Conservation (phyloP, 208 protist genomes). For the Angomonas deanei region DNA sequence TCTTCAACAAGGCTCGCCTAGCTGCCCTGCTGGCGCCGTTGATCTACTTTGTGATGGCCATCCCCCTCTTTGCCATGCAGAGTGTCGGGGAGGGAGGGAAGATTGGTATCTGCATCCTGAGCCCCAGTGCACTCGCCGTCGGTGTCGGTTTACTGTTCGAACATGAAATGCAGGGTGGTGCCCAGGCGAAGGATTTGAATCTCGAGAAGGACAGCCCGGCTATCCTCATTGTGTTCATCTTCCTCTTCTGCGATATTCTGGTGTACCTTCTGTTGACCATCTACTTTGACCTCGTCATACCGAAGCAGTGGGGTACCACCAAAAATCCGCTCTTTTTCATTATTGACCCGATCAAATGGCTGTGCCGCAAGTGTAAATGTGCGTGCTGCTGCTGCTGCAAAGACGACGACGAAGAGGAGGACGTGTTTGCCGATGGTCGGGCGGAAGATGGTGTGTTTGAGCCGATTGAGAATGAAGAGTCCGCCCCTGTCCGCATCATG, state of each 20-base stretch:
- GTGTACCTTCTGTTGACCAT: conserved; percentile 59
- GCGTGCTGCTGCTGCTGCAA: conserved; percentile 17
- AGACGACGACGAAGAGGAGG: conserved; percentile 15
- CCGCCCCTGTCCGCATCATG: conserved; percentile 16
- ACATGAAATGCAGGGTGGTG: conserved; percentile 31
- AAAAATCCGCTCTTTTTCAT: conserved; percentile 65
- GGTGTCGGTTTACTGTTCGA: conserved; percentile 48
- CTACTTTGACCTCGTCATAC: conserved; percentile 77
- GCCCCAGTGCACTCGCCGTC: conserved; percentile 43
- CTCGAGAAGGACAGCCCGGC: background rate
- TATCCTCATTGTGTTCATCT: conserved; percentile 23
- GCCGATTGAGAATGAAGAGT: conserved; percentile 10
- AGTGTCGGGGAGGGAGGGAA: conserved; percentile 17
- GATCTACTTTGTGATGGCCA: conserved; percentile 56
- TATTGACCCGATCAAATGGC: conserved; percentile 26
- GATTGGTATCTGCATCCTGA: conserved; percentile 38
- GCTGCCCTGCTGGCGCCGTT: conserved; percentile 61
- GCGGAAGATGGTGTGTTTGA: conserved; percentile 22
- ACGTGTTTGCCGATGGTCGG: conserved; percentile 6
- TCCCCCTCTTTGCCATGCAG: conserved; percentile 53
- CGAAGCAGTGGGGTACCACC: conserved; percentile 48
- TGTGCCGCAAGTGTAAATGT: too few species aligned
- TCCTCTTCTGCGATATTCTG: conserved; percentile 41
- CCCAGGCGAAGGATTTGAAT: conserved; percentile 16
- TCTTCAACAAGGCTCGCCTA: conserved; percentile 73